These are phyloP conservation scores for Trichoderma citrinoviride DNA, from an alignment of 2,329 filamentous ascomycete species.

Conservation along the genomic window DNA sequence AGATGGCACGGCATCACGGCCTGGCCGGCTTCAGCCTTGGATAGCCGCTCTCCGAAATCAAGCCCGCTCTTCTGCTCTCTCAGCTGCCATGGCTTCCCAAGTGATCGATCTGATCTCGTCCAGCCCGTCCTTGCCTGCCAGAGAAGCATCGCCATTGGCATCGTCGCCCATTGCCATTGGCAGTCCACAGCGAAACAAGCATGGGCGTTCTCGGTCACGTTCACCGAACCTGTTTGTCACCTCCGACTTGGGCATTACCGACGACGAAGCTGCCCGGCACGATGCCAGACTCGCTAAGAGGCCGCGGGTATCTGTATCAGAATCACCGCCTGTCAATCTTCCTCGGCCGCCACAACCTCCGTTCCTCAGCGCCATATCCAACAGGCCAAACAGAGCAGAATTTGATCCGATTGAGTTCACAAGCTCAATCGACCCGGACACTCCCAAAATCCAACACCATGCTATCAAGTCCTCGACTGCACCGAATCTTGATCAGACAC, in stretches of 20 bases:
- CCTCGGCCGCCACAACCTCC: neutral
- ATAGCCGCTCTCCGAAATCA: neutral
- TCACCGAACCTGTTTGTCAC: neutral
- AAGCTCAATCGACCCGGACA: constrained; percentile 33
- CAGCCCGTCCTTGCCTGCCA: constrained; percentile 29
- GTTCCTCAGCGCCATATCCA: neutral
- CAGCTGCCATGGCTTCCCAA: constrained; percentile 31
- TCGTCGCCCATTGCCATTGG: neutral
- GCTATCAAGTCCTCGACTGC: neutral
- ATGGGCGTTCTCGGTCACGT: neutral
- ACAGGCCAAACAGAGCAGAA: neutral
- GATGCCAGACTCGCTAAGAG: neutral
- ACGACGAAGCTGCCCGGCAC: neutral
- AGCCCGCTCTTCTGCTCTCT: neutral
- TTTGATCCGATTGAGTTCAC: constrained; percentile 38
- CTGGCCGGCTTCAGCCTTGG: neutral
- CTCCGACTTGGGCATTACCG: constrained; percentile 1
- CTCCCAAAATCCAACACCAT: neutral
- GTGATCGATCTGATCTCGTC: constrained; percentile 41
- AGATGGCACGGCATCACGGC: neutral
- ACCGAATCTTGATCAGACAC: neutral
- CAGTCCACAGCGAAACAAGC: neutral
- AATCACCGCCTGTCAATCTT: neutral
- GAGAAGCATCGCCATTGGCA: neutral
- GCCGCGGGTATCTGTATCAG: neutral